Evolutionary conservation across 2,329 filamentous ascomycete genomes (phyloP).

Genomic region (Aspergillus japonicus): DNA sequence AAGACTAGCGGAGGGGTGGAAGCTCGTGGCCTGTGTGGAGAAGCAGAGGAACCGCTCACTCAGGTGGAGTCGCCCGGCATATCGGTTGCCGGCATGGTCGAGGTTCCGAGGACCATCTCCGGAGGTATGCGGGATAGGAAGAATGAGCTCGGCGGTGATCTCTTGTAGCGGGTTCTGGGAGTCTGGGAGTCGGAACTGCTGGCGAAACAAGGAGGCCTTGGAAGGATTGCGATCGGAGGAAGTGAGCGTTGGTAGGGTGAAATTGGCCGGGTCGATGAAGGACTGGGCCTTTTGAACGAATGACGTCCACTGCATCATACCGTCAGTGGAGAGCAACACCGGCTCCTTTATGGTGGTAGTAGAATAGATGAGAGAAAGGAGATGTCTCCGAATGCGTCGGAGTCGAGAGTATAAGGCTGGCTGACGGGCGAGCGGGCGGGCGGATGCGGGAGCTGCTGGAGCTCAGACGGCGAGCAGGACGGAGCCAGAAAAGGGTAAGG

Average conservation of each 20-base stretch:
- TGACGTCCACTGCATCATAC: slow-evolving; percentile 67
- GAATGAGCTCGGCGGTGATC: slow-evolving; percentile 92
- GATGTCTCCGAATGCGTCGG: background rate
- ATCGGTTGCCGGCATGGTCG: slow-evolving; percentile 72
- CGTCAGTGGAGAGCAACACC: slow-evolving; percentile 11
- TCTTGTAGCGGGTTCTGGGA: slow-evolving; percentile 92
- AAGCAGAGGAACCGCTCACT: slow-evolving; percentile 96
- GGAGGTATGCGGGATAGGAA: slow-evolving; percentile 68
- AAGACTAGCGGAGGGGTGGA: slow-evolving; percentile 74
- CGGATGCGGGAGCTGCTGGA: slow-evolving; percentile 25
- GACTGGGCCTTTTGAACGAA: slow-evolving; percentile 95
- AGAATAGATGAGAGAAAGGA: slow-evolving; percentile 3
- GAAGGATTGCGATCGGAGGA: slow-evolving; percentile 78
- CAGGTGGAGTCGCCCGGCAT: slow-evolving; percentile 87
- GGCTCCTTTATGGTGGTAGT: background rate
- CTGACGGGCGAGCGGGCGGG: slow-evolving; percentile 11
- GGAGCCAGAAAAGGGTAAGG: slow-evolving; percentile 21
- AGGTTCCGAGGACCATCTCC: slow-evolving; percentile 59
- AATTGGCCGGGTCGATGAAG: slow-evolving; percentile 85
- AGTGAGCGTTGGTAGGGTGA: slow-evolving; percentile 69
- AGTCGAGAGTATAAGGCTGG: slow-evolving; percentile 2
- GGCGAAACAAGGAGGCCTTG: slow-evolving; percentile 89
- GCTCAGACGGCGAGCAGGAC: slow-evolving; percentile 20
- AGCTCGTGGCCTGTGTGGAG: slow-evolving; percentile 88
- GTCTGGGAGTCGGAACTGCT: slow-evolving; percentile 91